These are phyloP conservation scores for Asterophora lycoperdoides DNA, from an alignment of 768 basidiomycete genomes.

Conservation along the genomic window DNA sequence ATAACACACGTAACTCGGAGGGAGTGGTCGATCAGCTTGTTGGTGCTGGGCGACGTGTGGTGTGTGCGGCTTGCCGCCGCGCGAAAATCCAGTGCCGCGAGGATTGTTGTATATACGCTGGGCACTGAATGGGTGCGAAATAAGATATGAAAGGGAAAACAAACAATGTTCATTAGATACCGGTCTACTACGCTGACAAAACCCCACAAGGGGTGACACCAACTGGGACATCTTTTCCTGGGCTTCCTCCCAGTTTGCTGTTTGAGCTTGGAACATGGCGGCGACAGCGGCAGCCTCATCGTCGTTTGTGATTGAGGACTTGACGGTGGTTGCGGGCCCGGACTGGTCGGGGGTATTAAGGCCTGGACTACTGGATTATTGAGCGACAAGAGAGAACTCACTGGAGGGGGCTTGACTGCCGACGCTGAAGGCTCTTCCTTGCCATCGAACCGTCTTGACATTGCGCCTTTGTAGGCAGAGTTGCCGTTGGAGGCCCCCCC, in stretches of 20 bases:
- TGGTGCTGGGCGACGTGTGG: slow-evolving; percentile 41
- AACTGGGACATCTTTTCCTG: slow-evolving; percentile 99
- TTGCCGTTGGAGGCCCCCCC: slow-evolving; percentile 30
- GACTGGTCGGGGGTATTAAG: slow-evolving; percentile 18
- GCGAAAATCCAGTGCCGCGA: slow-evolving; percentile 60
- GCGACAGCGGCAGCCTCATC: slow-evolving; percentile 95
- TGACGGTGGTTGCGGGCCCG: slow-evolving; percentile 22
- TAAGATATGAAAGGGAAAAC: slow-evolving; percentile 28
- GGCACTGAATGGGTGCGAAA: slow-evolving; percentile 45
- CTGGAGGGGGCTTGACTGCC: slow-evolving; percentile 31
- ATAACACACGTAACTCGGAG: slow-evolving; percentile 96
- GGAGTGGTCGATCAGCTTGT: slow-evolving; percentile 73
- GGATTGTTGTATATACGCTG: slow-evolving; percentile 63
- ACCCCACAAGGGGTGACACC: slow-evolving; percentile 62
- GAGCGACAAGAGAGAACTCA: slow-evolving; percentile 16
- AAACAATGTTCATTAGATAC: slow-evolving; percentile 68
- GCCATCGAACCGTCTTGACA: slow-evolving; percentile 88
- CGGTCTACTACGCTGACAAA: slow-evolving; percentile 63
- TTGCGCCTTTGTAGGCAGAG: slow-evolving; percentile 57
- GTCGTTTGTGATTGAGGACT: slow-evolving; percentile 47
- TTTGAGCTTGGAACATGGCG: slow-evolving; percentile 96
- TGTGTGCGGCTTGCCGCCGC: slow-evolving; percentile 56
- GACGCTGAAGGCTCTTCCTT: slow-evolving; percentile 55
- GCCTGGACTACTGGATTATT: slow-evolving; percentile 1
- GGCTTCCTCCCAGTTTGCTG: slow-evolving; percentile 95